Evolutionary conservation across 1,284 basidiomycete species (phyloP).

Genomic region (Ceratobasidium sp.): DNA sequence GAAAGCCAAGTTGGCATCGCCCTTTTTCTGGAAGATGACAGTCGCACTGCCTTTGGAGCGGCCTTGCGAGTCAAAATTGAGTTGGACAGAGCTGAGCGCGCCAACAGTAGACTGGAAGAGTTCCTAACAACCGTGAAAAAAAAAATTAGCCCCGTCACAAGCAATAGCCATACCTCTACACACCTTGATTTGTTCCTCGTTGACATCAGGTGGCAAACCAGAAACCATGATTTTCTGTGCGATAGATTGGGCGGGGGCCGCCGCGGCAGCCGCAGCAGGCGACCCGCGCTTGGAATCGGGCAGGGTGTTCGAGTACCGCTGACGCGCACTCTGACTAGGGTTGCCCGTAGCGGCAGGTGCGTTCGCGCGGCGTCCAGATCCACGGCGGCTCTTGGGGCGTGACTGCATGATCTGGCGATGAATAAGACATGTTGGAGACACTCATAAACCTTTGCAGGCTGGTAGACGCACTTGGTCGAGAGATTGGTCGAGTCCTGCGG

Average conservation of each 20-base stretch:
- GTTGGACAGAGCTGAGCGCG: conserved; percentile 81
- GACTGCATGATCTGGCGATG: conserved; percentile 71
- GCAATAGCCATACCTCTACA: conserved; percentile 50
- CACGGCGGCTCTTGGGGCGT: conserved; percentile 59
- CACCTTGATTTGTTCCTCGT: conserved; percentile 93
- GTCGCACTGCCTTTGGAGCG: conserved; percentile 91
- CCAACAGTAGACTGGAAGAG: conserved; percentile 93
- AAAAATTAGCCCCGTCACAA: neutral
- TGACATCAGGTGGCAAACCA: conserved; percentile 94
- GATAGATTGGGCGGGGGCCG: conserved; percentile 53
- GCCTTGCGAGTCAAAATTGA: conserved; percentile 87
- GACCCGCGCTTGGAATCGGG: conserved; percentile 31
- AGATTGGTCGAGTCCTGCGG: conserved; percentile 75
- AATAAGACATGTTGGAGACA: conserved; percentile 34
- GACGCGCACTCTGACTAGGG: conserved; percentile 47
- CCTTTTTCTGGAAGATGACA: conserved; percentile 86
- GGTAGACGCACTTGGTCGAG: conserved; percentile 81
- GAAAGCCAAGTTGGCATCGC: conserved; percentile 92
- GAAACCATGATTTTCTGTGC: conserved; percentile 96
- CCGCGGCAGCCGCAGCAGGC: conserved; percentile 39
- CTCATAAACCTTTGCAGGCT: conserved; percentile 16
- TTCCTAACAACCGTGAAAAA: conserved; percentile 67
- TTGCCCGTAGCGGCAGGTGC: conserved; percentile 42
- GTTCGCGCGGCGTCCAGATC: conserved; percentile 44
- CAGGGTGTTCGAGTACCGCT: conserved; percentile 49